Base-by-base conservation (phyloP, 2,329 filamentous ascomycete genomes). In the Hypoxylon sp. region DNA sequence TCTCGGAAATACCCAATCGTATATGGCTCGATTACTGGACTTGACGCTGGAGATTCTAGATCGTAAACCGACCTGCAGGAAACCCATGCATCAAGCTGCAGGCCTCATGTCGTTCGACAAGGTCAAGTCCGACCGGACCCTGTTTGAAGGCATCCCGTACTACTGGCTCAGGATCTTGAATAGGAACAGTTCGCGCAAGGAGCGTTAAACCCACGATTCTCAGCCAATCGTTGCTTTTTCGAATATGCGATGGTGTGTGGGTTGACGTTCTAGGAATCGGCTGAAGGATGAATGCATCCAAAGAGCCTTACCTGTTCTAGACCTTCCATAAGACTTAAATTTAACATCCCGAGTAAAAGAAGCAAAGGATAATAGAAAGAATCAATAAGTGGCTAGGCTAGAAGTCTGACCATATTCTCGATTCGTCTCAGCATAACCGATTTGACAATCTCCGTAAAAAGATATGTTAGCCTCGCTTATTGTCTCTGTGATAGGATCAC, bases 1-100 rank as follows among this genome's bases (percentile, higher is more conserved):
- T 48, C 24, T 62, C 66, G 42, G 50, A 24, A 55, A 22, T 58
- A 47, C 51, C 29, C 48, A 35, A 53, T 24, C 46, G n/a, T 57
- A 60, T 65, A 55, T 63, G 66, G 63, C 47, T 64, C 69, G 63
- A 71, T 71, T 70, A 33, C 57, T 39, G 47, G 44, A 48, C 58
- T 57, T 26, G 50, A 52, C 50, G 39, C 51, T 54, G 24, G 48
- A 53, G 14, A 62, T 59, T 65, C 57, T 67, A 59, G 63, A 71
- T 71, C 69, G 69, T 52, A 58, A 67, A 67, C 58, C 35, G 37
- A 62, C 54, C 17, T 60, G 53, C 57, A 66, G 57, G 33, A 42
- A 63, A 64, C 19, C 22, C 46, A 63, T 67, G 60, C 66, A 60
- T 46, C 29, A 60, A 29, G 31, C 48, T 62, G 59, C 60, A 69